Evolutionary conservation across 805 yeast genomes (phyloP), one percentile per base, ranked within the genome.

Genomic region (Candida hungchunana): DNA sequence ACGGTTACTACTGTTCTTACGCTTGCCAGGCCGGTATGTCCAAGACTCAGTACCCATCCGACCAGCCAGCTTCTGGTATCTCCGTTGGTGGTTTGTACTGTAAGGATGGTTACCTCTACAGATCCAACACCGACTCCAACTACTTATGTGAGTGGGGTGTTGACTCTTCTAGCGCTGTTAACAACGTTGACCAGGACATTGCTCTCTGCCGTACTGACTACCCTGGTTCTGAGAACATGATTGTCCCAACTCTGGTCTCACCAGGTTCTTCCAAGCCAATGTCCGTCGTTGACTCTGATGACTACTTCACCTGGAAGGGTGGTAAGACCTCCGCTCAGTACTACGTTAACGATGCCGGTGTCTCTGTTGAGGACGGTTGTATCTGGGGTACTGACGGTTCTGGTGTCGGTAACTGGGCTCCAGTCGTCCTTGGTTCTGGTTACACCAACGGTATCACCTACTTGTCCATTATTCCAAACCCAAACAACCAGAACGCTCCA

Each of bases 201-300:
- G 90, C 97, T 39, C 67, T 93, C 55, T 93, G 98, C 75, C 84
- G 97, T 73, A 90, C 98, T 47, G 98, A 90, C 65, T 90, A 90
- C 77, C 98, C 98, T 58, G 98, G 98, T 71, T 82, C 96, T 50
- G 98, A 90, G 73, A 88, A 88, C 77, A 93, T 90, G 97, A 90
- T 80, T 52, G 73, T 93, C 44, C 97, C 98, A 62, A 89, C 97
- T 42, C 67, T 75, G 46, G 82, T 89, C 34, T 62, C 62, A 24
- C 82, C 82, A 39, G 96, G 95, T 54, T 55, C 67, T 27, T 46
- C 70, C 26, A 63, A 71, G 56, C 82, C 82, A 42, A 68, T 88
- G 50, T 71, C 95, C 35, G 94, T 82, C 49, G 96, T 89, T 46
- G 75, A 88, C 63, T 75, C 79, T 60, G 81, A 68, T 49, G 53